Conservation (phyloP, 2,329 filamentous ascomycete species). For the Fusarium sp. region DNA sequence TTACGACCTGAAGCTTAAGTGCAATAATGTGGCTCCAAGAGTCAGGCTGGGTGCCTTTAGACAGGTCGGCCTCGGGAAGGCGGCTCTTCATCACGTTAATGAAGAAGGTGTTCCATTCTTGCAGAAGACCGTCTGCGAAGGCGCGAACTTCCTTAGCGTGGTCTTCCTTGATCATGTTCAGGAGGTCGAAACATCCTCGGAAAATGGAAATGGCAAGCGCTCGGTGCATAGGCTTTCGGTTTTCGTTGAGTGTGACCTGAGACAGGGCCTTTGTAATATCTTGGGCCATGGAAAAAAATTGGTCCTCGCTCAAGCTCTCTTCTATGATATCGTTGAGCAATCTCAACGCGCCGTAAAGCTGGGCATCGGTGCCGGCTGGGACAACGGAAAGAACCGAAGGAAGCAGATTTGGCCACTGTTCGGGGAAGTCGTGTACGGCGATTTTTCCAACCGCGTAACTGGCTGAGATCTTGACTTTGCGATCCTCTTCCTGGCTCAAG, state of each 20-base stretch:
- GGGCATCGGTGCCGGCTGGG: constrained; percentile 80
- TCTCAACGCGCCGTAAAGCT: constrained; percentile 90
- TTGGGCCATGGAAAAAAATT: constrained; percentile 91
- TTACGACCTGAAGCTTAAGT: constrained; percentile 94
- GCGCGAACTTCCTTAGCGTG: constrained; percentile 87
- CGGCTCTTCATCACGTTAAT: constrained; percentile 81
- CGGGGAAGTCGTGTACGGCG: constrained; percentile 91
- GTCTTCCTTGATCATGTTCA: constrained; percentile 97
- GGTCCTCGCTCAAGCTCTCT: constrained; percentile 91
- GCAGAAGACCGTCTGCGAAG: constrained; percentile 90
- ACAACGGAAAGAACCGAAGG: constrained; percentile 85
- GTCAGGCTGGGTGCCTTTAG: constrained; percentile 68
- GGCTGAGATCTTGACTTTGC: constrained; percentile 90
- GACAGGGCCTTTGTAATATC: constrained; percentile 89
- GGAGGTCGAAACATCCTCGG: constrained; percentile 90
- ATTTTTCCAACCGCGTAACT: constrained; percentile 91
- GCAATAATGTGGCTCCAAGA: constrained; percentile 86
- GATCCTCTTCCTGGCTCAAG: constrained; percentile 79
- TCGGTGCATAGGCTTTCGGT: constrained; percentile 81
- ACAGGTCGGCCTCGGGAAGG: constrained; percentile 75
- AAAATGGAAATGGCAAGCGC: constrained; percentile 93
- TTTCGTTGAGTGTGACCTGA: constrained; percentile 83
- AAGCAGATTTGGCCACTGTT: constrained; percentile 93
- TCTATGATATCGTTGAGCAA: constrained; percentile 93
- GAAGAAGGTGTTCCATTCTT: constrained; percentile 92